Base-by-base conservation (phyloP, 1,284 basidiomycete species). In the Papiliotrema laurentii region DNA sequence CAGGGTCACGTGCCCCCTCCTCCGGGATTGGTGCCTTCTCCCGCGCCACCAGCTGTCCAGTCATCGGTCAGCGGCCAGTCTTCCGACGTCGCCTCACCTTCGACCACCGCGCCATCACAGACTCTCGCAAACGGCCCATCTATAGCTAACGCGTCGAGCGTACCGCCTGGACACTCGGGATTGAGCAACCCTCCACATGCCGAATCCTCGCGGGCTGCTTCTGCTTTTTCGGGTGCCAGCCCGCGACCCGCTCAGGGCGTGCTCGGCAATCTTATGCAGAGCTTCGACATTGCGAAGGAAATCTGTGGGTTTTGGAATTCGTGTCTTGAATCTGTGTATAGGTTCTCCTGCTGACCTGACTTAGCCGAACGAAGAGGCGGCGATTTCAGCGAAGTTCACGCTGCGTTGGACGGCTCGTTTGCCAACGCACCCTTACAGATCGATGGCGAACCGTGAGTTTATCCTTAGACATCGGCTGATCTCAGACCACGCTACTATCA, bases 401-500 rank as follows among this genome's bases (percentile, higher is more conserved):
- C 91, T 68, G 83, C 96, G 62, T 80, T 99, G 46, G 92, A 98
- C 66, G 84, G 87, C 22, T 87, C 92, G 47, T 90, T 89, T 67
- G 80, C 85, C 38, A 89, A 83, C 64, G 83, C 90, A 51, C 96
- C 96, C 5, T 87, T 93, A 67, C 89, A 94, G 21, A 80, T 87
- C 53, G 96, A 99, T 69, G 91, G 89, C 16, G 92, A 96, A 71
- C 92, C 91, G 91, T 92, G 59, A 66, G 83, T 73, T 22, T 22
- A 30, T 22, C 39, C 43, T 44, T 28, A 50, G 33, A 11, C 33
- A 45, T 44, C 27, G n/a, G n/a, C n/a, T n/a, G n/a, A n/a, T n/a
- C n/a, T n/a, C 56, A 93, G 91, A 75, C 90, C 92, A 35, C 89
- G 92, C 66, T 97, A 98, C 75, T 98, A 98, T 69, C 86, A 93